Evolutionary conservation across 1,139 yeast species (phyloP), one percentile per base, ranked within the genome.

Genomic region (Diutina siamensis): DNA sequence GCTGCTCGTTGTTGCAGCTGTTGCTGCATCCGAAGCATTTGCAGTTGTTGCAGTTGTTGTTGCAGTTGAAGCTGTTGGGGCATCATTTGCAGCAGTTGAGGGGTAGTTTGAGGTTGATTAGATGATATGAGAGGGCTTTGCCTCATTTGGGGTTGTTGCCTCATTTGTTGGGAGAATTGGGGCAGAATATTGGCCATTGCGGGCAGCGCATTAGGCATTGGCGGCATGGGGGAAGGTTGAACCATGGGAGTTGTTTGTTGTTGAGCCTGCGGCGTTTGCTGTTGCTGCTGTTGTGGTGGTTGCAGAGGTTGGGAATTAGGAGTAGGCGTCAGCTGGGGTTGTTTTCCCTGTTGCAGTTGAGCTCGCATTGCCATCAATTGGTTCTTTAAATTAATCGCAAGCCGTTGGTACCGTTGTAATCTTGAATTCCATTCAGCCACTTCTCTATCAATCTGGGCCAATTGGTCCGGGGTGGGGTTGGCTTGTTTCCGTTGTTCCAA

Each of bases 401-500:
- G 13, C 4, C 42, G 32, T 13, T 38, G 42, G 32, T 38, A 38
- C 21, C 22, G 21, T n/a, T 38, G 42, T 8, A 25, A 25, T 9
- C 42, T 31, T 12, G 22, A 8, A 10, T 38, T 38, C 32, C 32
- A 38, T 10, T 38, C 42, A 1, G 10, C 32, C 7, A 38, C 12
- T 3, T 38, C 42, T 4, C 42, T 31, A 8, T 38, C 42, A 38
- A 38, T 38, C 21, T 38, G 42, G 12, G 20, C 32, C 13, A 38
- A 25, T 15, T 38, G 42, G n/a, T 38, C 42, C 2, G 42, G 42
- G 5, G 42, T 38, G 13, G 42, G 42, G 21, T 38, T 38, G 4
- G 42, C 42, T 15, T 25, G 42, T 25, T 38, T 38, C 19, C 42
- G 31, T 15, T 38, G 42, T 25, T 38, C 42, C 32, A 38, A 25